Evolutionary conservation across 768 basidiomycete genomes (phyloP).

Genomic region (Antrodiella citrinella): DNA sequence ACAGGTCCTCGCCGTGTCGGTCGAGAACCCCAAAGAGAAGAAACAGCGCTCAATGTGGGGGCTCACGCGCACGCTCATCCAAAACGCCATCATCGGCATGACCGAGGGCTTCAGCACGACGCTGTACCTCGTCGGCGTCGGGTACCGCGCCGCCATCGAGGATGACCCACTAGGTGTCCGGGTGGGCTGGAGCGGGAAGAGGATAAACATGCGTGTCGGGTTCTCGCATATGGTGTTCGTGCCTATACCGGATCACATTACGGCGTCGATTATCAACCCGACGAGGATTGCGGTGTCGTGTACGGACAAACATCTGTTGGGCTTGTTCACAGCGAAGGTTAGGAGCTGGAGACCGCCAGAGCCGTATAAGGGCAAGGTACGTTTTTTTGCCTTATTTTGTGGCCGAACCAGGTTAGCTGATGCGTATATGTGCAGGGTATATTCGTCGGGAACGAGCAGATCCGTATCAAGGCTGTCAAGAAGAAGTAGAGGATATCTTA

Average conservation of each 20-base stretch:
- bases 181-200: conserved; percentile 51
- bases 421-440: conserved; percentile 53
- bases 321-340: conserved; percentile 83
- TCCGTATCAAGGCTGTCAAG: conserved; percentile 86
- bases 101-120: conserved; percentile 80
- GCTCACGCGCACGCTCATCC: conserved; percentile 82
- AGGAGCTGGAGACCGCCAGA: conserved; percentile 84
- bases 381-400: conserved; percentile 20
- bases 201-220: conserved; percentile 87
- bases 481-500: conserved; percentile 64
- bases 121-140: conserved; percentile 88
- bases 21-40: conserved; percentile 59
- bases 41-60: conserved; percentile 91
- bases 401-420: conserved; percentile 6
- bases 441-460: conserved; percentile 88
- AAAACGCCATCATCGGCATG: conserved; percentile 87
- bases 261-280: conserved; percentile 68
- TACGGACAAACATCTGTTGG: conserved; percentile 82
- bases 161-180: conserved; percentile 56
- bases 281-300: conserved; percentile 80
- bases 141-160: conserved; percentile 85
- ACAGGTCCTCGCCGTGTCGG: conserved; percentile 27
- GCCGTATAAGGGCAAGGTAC: conserved; percentile 95
- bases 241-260: conserved; percentile 76
- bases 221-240: conserved; percentile 84